A percentile compares a stretch with the other conserved stretches of the same genome.
These are phyloP conservation scores for Fusarium coffeatum DNA, from an alignment of 2,329 filamentous ascomycete species.

Conservation along the genomic window DNA sequence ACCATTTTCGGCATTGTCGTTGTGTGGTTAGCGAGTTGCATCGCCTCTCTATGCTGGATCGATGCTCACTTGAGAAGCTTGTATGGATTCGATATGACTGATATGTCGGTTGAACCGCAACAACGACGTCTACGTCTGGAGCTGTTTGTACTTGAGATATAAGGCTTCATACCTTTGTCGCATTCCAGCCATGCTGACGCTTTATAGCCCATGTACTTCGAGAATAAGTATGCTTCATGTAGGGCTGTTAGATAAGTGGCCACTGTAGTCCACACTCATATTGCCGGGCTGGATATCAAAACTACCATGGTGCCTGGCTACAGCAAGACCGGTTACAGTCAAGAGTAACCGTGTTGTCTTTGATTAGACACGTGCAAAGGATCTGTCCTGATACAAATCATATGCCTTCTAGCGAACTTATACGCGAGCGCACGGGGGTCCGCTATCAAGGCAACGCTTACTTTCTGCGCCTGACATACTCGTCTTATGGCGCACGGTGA, in stretches of 20 bases:
- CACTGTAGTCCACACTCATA: not conserved
- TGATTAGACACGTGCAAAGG: not conserved
- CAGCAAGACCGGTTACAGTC: not conserved
- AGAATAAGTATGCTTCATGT: not conserved
- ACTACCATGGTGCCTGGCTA: not conserved
- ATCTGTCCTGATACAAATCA: not conserved
- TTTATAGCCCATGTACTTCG: not conserved
- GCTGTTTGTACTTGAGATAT: too few species aligned
- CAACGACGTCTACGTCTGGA: not conserved
- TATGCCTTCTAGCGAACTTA: not conserved
- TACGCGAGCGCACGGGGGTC: not conserved
- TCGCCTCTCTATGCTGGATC: not conserved
- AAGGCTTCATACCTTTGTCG: not conserved
- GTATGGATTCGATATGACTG: not conserved
- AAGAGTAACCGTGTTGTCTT: not conserved
- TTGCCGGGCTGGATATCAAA: not conserved
- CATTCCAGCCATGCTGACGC: not conserved
- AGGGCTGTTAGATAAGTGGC: not conserved
- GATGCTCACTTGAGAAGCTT: not conserved
- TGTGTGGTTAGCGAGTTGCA: not conserved
- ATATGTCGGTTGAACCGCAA: too few species aligned
- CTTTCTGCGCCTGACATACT: not conserved
- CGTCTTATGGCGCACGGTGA: not conserved
- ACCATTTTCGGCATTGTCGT: not conserved
- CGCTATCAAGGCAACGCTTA: not conserved